These are phyloP conservation scores for Amborella trichopoda DNA, from an alignment of 164 flowering plant genomes.

Conservation along the genomic window DNA sequence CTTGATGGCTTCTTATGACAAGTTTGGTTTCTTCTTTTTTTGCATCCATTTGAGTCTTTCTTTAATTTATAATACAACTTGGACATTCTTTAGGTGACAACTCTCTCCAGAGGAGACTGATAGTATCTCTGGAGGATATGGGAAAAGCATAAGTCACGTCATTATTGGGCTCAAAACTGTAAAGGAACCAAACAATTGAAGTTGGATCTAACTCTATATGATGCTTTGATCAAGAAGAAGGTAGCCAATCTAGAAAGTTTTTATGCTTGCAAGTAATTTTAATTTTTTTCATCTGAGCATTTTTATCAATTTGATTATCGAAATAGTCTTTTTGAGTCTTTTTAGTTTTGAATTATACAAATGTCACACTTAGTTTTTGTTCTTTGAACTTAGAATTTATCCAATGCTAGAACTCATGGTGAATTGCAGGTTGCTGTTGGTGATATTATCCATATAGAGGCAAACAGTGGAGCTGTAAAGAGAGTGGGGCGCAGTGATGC, in stretches of 20 bases:
- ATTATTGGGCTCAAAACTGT: slow-evolving; percentile 93
- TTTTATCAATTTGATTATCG: too few relatives aligned
- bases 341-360: too few relatives aligned
- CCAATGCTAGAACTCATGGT: neutral
- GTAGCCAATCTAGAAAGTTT: too few relatives aligned
- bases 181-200: slow-evolving; percentile 98
- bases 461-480: slow-evolving; percentile 98
- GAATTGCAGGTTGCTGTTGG: slow-evolving; percentile 86
- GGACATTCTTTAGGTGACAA: slow-evolving; percentile 94
- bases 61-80: too few relatives aligned
- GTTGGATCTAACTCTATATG: slow-evolving; percentile 94
- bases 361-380: too few relatives aligned
- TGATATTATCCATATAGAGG: slow-evolving; percentile 95
- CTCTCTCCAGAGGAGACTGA: slow-evolving; percentile 99
- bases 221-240: slow-evolving; percentile 96
- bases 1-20: too few relatives aligned
- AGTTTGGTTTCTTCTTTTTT: too few relatives aligned
- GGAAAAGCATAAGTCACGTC: slow-evolving; percentile 90
- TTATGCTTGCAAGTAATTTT: too few relatives aligned
- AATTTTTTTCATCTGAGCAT: too few relatives aligned
- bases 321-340: too few relatives aligned
- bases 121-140: slow-evolving; percentile 90
- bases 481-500: slow-evolving; percentile 99
- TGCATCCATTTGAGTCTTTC: too few relatives aligned
- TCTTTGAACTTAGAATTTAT: neutral